Evolutionary conservation across 2,329 filamentous ascomycete species (phyloP).

Genomic region (Periconia macrospinosa): DNA sequence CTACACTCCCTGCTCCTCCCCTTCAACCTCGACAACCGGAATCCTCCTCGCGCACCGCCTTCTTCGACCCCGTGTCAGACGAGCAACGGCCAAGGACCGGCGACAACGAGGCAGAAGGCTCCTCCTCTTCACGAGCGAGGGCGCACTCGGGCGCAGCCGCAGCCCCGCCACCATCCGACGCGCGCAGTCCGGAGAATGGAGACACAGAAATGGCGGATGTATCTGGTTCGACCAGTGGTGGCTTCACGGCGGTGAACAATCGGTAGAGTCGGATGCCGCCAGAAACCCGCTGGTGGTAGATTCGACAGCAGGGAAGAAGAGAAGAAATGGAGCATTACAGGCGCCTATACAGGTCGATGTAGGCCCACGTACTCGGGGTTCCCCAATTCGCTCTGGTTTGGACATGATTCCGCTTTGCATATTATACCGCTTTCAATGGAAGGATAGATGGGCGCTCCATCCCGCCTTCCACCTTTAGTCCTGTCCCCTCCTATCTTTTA

Average conservation of each 20-base stretch:
- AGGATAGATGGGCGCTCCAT: no score
- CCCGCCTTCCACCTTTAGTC: no score
- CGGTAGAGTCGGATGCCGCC: neutral
- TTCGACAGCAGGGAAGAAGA: neutral
- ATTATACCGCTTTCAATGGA: no score
- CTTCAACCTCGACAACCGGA: conserved; percentile 23
- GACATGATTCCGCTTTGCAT: no score
- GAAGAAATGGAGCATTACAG: neutral
- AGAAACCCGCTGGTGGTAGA: conserved; percentile 3
- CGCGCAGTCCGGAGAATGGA: conserved; percentile 37
- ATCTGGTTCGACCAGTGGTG: conserved; percentile 19
- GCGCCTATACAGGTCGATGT: no score
- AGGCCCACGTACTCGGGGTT: no score
- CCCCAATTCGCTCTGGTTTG: no score
- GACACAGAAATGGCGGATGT: conserved; percentile 47
- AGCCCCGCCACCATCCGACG: conserved; percentile 12
- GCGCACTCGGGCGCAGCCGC: conserved; percentile 33
- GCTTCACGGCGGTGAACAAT: conserved; percentile 42
- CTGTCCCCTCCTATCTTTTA: no score
- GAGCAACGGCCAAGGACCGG: conserved; percentile 25
- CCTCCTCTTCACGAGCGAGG: conserved; percentile 17
- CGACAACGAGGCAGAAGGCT: conserved; percentile 23
- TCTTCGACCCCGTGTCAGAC: conserved; percentile 34
- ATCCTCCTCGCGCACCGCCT: conserved; percentile 19
- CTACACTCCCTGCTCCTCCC: conserved; percentile 25